Conservation (phyloP, 139 green algal genomes). For the Nannochloris sp. region DNA sequence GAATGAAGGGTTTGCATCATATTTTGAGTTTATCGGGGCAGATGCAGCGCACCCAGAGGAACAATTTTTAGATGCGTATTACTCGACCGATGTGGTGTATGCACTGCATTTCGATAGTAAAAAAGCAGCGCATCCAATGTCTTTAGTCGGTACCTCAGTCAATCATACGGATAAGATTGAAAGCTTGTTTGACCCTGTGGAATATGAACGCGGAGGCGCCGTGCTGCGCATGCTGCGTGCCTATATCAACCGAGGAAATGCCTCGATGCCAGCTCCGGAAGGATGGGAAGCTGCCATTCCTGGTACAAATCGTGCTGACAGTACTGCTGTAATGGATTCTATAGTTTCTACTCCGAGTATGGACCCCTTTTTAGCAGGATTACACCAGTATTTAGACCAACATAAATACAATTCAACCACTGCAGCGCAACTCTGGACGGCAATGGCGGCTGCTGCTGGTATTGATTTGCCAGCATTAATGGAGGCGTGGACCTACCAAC, state of each 20-base stretch:
- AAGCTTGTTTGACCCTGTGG: slow-evolving; percentile 57
- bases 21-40: slow-evolving; percentile 69
- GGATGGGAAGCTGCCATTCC: not conserved
- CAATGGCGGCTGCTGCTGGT: not conserved
- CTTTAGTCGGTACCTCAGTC: slow-evolving; percentile 1
- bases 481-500: slow-evolving; percentile 35
- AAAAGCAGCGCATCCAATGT: slow-evolving; percentile 22
- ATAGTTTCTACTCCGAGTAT: not conserved
- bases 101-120: slow-evolving; percentile 38
- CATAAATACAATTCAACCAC: slow-evolving; percentile 21
- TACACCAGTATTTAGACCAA: slow-evolving; percentile 33
- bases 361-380: slow-evolving; percentile 35
- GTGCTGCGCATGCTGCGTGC: slow-evolving; percentile 86
- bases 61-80: slow-evolving; percentile 36
- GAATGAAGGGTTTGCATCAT: slow-evolving; percentile 84
- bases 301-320: too few species aligned
- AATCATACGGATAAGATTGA: slow-evolving; percentile 29
- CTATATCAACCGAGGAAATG: slow-evolving; percentile 40
- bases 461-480: slow-evolving; percentile 15
- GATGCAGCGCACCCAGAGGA: slow-evolving; percentile 20
- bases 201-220: slow-evolving; percentile 69
- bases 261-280: not conserved
- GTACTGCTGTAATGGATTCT: not conserved
- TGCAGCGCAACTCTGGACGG: slow-evolving; percentile 30
- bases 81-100: not conserved